Conservation (phyloP, 1,284 basidiomycete species). For the Trichosporon sp. region DNA sequence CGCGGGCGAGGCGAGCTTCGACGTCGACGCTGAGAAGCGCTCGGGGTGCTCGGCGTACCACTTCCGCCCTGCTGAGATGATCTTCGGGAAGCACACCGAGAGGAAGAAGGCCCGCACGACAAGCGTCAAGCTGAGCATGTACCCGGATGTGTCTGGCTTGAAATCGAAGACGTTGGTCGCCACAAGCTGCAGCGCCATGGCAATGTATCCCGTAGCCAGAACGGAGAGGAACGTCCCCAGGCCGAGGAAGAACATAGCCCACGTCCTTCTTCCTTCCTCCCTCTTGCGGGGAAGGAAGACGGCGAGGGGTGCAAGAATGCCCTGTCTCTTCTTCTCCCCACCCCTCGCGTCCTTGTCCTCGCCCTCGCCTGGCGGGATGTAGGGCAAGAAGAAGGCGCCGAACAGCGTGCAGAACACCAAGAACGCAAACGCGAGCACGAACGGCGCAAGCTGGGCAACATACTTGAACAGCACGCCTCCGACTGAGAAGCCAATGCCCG, state of each 20-base stretch:
- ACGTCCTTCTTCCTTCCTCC: conserved; percentile 21
- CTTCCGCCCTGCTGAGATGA: conserved; percentile 35
- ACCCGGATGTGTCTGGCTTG: conserved; percentile 29
- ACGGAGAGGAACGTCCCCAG: conserved; percentile 41
- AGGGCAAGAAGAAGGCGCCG: conserved; percentile 41
- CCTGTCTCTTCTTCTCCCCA: conserved; percentile 16
- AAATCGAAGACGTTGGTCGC: conserved; percentile 40
- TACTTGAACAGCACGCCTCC: conserved; percentile 34
- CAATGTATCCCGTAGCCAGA: conserved; percentile 42
- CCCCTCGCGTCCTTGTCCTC: conserved; percentile 2
- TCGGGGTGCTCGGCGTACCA: conserved; percentile 9
- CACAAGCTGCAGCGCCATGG: conserved; percentile 41
- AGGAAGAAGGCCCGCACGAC: conserved; percentile 42
- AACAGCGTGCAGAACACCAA: conserved; percentile 41
- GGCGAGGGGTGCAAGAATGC: conserved; percentile 38
- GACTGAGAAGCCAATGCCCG: conserved; percentile 18
- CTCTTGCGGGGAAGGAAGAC: conserved; percentile 34
- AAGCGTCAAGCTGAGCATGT: conserved; percentile 35
- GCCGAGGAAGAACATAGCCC: conserved; percentile 38
- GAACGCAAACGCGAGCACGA: conserved; percentile 37
- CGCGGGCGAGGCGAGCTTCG: too few relatives aligned
- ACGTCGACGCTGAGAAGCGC: neutral
- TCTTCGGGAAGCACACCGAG: conserved; percentile 36
- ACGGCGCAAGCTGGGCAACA: conserved; percentile 37
- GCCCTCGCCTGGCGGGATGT: conserved; percentile 28